phyloP scores from a whole-genome alignment of 225 moss, liverwort and hornwort genomes.

The Polytrichum commune region DNA sequence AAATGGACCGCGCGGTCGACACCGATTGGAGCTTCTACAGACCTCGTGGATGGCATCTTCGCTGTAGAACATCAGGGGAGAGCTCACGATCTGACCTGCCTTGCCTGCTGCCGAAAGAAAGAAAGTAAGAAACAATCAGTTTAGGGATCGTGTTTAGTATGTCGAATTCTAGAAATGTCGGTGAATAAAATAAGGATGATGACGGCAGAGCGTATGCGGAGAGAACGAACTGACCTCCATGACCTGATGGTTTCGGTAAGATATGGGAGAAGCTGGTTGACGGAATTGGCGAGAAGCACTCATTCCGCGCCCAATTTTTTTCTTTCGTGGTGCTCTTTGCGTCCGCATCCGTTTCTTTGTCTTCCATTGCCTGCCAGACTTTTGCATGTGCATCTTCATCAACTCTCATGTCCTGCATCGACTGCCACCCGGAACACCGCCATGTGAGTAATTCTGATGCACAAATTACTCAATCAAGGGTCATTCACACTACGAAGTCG shows the following conservation, averaged over 20 bases:
- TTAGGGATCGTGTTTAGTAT: too few species aligned
- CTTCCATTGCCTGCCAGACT: conserved; percentile 30
- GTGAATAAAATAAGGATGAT: too few species aligned
- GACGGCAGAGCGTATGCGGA: too few species aligned
- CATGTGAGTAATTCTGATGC: too few species aligned
- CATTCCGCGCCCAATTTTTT: conserved; percentile 36
- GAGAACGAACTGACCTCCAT: conserved; percentile 9
- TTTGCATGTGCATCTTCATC: too few species aligned
- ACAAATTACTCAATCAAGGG: too few species aligned
- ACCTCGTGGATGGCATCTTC: conserved; percentile 49
- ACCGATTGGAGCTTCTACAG: conserved; percentile 37
- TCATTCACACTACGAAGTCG: too few species aligned
- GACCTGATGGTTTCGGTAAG: conserved; percentile 2
- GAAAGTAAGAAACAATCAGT: too few species aligned
- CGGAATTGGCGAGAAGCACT: conserved; percentile 34
- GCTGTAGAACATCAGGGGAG: conserved; percentile 41
- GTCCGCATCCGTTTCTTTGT: conserved; percentile 6
- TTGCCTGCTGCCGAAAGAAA: conserved; percentile 12
- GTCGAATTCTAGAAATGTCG: too few species aligned
- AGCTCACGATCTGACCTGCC: conserved; percentile 11
- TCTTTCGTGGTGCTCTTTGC: conserved; percentile 7
- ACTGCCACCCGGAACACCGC: conserved; percentile 1
- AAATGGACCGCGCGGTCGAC: conserved; percentile 46
- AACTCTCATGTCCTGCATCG: background rate
- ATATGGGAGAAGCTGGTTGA: conserved; percentile 20